Evolutionary conservation across 371 early-diverging fungal species (phyloP).

Genomic region (Syncephalastrum racemosum): DNA sequence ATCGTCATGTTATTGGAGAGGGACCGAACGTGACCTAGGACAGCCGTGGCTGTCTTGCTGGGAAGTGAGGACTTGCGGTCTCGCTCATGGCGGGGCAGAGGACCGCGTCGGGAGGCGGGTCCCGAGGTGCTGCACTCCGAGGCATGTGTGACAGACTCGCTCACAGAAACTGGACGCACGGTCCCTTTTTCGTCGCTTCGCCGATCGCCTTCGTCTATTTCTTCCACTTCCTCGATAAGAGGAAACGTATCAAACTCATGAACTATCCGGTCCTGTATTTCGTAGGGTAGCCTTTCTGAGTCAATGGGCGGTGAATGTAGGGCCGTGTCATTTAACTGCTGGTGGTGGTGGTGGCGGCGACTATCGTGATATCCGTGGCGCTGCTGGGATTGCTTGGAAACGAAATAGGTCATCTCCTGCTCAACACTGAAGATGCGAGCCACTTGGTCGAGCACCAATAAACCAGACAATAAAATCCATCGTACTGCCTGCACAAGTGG

Average conservation of each 20-base stretch:
- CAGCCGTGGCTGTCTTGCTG: background rate
- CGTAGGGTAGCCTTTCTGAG: background rate
- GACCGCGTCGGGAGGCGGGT: background rate
- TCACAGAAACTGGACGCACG: background rate
- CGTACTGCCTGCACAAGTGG: conserved; percentile 18
- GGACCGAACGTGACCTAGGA: conserved; percentile 6
- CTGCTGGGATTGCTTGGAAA: background rate
- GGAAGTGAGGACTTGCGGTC: conserved; percentile 11
- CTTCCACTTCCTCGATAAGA: too few relatives aligned
- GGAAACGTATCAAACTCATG: too few relatives aligned
- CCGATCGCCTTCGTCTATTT: too few relatives aligned
- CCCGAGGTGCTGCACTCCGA: conserved; percentile 3
- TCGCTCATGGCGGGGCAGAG: conserved; percentile 1
- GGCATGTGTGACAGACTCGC: conserved; percentile 4
- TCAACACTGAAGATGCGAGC: conserved; percentile 32
- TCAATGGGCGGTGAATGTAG: conserved; percentile 1
- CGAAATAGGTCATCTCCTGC: conserved; percentile 24
- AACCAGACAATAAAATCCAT: conserved; percentile 24
- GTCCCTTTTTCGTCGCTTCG: background rate
- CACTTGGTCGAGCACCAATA: conserved; percentile 31
- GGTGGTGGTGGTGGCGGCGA: conserved; percentile 3
- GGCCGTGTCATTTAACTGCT: background rate
- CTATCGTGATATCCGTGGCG: conserved; percentile 2
- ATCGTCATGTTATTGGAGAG: conserved; percentile 11
- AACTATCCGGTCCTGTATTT: too few relatives aligned